These are phyloP conservation scores for Colletotrichum sp. DNA, from an alignment of 2,329 filamentous ascomycete genomes.

Conservation along the genomic window DNA sequence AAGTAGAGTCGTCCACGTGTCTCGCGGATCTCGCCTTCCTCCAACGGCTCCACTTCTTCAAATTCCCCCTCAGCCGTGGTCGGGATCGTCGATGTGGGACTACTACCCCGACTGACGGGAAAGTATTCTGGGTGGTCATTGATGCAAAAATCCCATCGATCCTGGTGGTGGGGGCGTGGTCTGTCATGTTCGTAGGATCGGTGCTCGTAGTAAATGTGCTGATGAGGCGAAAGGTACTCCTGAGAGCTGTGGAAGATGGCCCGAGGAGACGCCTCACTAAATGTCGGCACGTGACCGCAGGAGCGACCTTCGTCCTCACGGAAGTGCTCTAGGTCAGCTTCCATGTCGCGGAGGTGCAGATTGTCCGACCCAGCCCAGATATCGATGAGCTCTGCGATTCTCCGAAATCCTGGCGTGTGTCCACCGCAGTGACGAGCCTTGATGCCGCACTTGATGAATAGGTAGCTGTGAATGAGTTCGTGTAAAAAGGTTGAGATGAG, in stretches of 20 bases:
- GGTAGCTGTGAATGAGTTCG: conserved; percentile 71
- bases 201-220: conserved; percentile 7
- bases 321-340: conserved; percentile 65
- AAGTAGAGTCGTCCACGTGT: conserved; percentile 5
- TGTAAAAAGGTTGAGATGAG: conserved; percentile 71
- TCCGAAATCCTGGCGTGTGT: conserved; percentile 64
- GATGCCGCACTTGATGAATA: conserved; percentile 68
- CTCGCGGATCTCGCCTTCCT: conserved; percentile 17
- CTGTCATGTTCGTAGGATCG: background rate
- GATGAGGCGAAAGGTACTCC: conserved; percentile 7
- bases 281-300: conserved; percentile 10
- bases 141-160: conserved; percentile 20
- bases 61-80: conserved; percentile 1
- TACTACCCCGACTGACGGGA: conserved; percentile 1
- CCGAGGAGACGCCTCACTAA: background rate
- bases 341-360: conserved; percentile 63
- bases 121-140: conserved; percentile 18
- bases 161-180: background rate
- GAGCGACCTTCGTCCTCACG: conserved; percentile 32
- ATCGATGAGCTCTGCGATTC: conserved; percentile 66
- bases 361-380: conserved; percentile 62
- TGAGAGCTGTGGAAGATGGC: conserved; percentile 2
- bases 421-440: conserved; percentile 60
- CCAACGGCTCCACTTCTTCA: conserved; percentile 6
- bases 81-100: conserved; percentile 10